Conservation (phyloP, 139 green algal species). For the Limnomonas spitsbergensis region DNA sequence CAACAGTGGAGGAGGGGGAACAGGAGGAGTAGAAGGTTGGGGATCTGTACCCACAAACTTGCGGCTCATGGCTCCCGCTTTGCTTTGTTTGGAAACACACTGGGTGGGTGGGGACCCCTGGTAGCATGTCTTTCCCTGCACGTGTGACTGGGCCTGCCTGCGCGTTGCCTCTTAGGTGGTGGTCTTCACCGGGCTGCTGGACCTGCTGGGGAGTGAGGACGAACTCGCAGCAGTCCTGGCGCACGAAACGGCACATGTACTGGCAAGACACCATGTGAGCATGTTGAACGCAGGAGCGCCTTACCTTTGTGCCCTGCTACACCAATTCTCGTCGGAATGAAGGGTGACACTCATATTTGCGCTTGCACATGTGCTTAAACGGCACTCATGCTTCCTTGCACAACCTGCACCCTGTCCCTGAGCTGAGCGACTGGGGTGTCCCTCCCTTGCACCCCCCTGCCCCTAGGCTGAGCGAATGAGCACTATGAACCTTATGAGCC, state of each 20-base stretch:
- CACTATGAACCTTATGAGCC: neutral
- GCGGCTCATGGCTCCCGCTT: too few relatives aligned
- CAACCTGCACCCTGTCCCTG: neutral
- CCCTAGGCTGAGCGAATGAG: neutral
- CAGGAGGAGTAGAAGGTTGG: too few relatives aligned
- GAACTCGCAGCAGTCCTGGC: conserved; percentile 81
- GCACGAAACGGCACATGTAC: conserved; percentile 79
- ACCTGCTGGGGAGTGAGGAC: conserved; percentile 60
- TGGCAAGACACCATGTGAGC: conserved; percentile 34
- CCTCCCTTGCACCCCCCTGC: neutral
- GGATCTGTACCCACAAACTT: too few relatives aligned
- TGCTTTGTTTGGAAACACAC: too few relatives aligned
- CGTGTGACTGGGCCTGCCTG: too few relatives aligned
- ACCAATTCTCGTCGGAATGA: too few relatives aligned
- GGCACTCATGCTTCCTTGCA: neutral
- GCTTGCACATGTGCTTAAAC: conserved; percentile 7
- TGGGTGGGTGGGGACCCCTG: too few relatives aligned
- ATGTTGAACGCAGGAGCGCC: too few relatives aligned
- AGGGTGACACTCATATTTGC: too few relatives aligned
- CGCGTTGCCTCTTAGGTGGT: conserved; percentile 25
- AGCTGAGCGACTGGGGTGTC: too few relatives aligned
- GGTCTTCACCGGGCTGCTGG: conserved; percentile 55
- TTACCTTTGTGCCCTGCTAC: neutral
- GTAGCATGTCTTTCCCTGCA: too few relatives aligned
- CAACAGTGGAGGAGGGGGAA: too few relatives aligned